Evolutionary conservation across 768 basidiomycete species (phyloP).

Genomic region (Mycena amicta): DNA sequence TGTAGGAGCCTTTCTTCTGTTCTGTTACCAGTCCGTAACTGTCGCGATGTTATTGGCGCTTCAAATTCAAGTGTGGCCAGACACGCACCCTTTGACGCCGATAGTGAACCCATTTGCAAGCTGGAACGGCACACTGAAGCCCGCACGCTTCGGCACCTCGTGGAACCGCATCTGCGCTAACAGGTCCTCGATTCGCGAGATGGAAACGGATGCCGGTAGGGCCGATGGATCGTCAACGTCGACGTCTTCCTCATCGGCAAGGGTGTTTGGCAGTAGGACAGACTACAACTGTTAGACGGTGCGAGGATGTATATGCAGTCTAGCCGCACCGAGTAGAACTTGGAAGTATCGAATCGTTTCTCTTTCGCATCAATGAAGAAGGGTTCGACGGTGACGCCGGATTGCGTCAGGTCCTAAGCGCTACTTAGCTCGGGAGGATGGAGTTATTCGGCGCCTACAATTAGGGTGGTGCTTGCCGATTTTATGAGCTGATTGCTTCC

Average conservation of each 20-base stretch:
- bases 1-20: constrained; percentile 81
- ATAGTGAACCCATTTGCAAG: constrained; percentile 75
- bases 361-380: constrained; percentile 82
- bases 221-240: constrained; percentile 41
- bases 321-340: constrained; percentile 74
- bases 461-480: constrained; percentile 71
- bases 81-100: constrained; percentile 80
- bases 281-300: constrained; percentile 45
- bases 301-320: neutral
- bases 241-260: constrained; percentile 56
- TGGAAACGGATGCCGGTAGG: constrained; percentile 72
- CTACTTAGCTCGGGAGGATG: constrained; percentile 4
- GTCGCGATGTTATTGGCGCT: constrained; percentile 12
- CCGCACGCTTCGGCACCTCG: constrained; percentile 80
- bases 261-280: constrained; percentile 56
- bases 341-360: constrained; percentile 68
- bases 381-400: constrained; percentile 79
- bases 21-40: constrained; percentile 90
- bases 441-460: constrained; percentile 43
- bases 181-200: constrained; percentile 76
- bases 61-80: neutral
- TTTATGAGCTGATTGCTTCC: constrained; percentile 62
- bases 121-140: constrained; percentile 81
- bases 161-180: constrained; percentile 79
- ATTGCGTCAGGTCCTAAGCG: constrained; percentile 79